Evolutionary conservation across 805 yeast genomes (phyloP).

Genomic region (Wickerhamomyces queroliae): DNA sequence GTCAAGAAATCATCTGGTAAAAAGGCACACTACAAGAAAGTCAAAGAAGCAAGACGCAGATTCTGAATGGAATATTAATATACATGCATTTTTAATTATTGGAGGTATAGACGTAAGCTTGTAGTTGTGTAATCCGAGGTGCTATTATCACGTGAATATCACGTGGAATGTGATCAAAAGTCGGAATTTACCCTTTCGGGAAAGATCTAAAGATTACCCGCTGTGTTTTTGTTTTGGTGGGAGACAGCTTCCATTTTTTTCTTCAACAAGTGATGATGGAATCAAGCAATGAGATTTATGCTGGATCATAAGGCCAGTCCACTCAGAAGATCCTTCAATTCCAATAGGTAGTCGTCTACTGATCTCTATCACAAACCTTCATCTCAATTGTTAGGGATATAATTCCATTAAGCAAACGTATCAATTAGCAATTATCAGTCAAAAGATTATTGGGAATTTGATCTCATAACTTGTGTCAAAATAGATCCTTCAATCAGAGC

Average conservation of each 20-base stretch:
- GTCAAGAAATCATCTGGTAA: slow-evolving; percentile 55
- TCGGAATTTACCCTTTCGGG: not conserved
- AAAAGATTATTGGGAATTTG: not conserved
- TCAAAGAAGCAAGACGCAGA: slow-evolving; percentile 53
- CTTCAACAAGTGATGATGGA: not conserved
- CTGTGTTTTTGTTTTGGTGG: not conserved
- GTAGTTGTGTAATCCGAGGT: no score
- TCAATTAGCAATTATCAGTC: no score
- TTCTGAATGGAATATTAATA: slow-evolving; percentile 16
- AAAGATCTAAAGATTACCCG: not conserved
- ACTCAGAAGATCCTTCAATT: no score
- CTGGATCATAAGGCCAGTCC: no score
- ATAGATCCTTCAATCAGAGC: no score
- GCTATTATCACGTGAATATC: no score
- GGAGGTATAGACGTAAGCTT: not conserved
- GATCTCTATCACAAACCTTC: no score
- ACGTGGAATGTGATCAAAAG: no score
- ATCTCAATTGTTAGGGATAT: no score
- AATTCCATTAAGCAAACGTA: no score
- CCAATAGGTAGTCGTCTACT: no score
- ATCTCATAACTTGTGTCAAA: not conserved
- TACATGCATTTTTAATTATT: not conserved
- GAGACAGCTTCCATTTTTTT: not conserved
- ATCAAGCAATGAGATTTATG: no score
- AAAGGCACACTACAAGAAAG: slow-evolving; percentile 57